Conservation (phyloP, 345 rosid genomes). For the Balakata baccata region DNA sequence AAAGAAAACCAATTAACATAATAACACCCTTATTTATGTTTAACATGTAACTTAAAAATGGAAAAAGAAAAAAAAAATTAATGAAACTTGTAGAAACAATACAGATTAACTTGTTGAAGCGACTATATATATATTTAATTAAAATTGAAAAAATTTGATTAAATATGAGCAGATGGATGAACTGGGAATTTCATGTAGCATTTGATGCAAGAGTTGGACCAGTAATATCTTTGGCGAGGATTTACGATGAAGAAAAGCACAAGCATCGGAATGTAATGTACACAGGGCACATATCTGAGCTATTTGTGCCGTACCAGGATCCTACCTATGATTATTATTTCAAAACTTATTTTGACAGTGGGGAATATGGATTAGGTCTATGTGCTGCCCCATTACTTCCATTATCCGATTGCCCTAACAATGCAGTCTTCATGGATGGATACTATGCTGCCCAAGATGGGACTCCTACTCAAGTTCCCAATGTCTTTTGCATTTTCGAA, state of each 20-base stretch:
- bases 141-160: not conserved
- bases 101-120: too few relatives aligned
- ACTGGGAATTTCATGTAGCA: slow-evolving; percentile 52
- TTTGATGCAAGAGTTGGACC: slow-evolving; percentile 51
- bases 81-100: too few relatives aligned
- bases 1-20: too few relatives aligned
- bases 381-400: slow-evolving; percentile 43
- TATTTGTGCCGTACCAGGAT: slow-evolving; percentile 55
- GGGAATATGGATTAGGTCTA: slow-evolving; percentile 50
- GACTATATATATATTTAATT: too few relatives aligned
- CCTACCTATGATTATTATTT: slow-evolving; percentile 46
- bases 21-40: too few relatives aligned
- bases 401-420: slow-evolving; percentile 45
- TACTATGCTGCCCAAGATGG: slow-evolving; percentile 44
- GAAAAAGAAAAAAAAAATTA: too few relatives aligned
- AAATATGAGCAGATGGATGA: slow-evolving; percentile 39
- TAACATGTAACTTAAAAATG: too few relatives aligned
- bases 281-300: slow-evolving; percentile 47
- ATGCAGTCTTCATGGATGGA: slow-evolving; percentile 47
- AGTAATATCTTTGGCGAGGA: slow-evolving; percentile 45
- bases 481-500: slow-evolving; percentile 52
- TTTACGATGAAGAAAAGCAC: slow-evolving; percentile 41
- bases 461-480: slow-evolving; percentile 26
- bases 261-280: slow-evolving; percentile 44
- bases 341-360: slow-evolving; percentile 38